A percentile compares a stretch with the other conserved stretches of the same genome.
These are phyloP conservation scores for Sistotremastrum suecicum DNA, from an alignment of 768 basidiomycete genomes.

Conservation along the genomic window DNA sequence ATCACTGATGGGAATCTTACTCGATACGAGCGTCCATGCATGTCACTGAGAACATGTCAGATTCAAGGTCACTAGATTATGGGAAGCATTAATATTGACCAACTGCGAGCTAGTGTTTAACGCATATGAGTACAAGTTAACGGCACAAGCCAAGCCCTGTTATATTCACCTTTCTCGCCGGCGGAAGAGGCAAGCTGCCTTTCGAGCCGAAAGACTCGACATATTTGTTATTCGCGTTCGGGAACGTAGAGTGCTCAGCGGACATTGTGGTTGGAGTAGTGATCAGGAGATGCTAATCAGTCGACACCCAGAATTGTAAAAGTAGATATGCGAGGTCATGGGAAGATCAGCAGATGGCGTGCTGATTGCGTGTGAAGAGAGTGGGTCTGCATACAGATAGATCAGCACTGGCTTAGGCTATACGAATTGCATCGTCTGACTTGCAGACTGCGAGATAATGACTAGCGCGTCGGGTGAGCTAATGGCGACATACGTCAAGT, in stretches of 20 bases:
- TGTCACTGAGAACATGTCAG: conserved; percentile 26
- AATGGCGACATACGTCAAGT: too few species aligned
- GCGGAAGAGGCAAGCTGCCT: conserved; percentile 25
- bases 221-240: conserved; percentile 30
- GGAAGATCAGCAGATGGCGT: too few species aligned
- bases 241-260: neutral
- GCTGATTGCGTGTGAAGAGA: too few species aligned
- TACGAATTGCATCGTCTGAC: too few species aligned
- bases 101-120: conserved; percentile 16
- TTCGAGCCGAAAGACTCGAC: conserved; percentile 31
- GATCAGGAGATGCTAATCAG: too few species aligned
- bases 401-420: too few species aligned
- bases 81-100: conserved; percentile 13
- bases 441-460: too few species aligned
- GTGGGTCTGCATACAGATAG: too few species aligned
- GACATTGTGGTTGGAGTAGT: too few species aligned
- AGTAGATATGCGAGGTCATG: too few species aligned
- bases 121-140: neutral
- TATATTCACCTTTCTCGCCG: conserved; percentile 20
- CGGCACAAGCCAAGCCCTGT: neutral
- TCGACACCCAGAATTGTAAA: too few species aligned
- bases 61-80: neutral
- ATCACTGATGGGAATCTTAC: conserved; percentile 17
- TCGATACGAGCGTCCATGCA: conserved; percentile 69
- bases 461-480: too few species aligned